Conservation (phyloP, 495 filamentous ascomycete species). For the Xylaria bambusicola region DNA sequence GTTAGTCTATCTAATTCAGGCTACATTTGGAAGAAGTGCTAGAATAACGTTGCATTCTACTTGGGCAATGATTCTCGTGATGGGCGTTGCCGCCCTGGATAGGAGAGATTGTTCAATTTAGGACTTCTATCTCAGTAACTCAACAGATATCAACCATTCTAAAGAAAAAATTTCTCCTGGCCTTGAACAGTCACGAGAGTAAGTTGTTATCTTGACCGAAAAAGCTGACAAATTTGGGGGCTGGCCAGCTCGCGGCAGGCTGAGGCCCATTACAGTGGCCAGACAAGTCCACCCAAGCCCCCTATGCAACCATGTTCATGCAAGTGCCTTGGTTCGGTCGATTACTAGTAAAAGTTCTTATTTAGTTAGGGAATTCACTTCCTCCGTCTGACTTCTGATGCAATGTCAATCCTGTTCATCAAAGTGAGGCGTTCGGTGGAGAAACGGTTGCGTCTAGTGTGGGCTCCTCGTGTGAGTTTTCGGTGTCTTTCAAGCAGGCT, state of each 20-base stretch:
- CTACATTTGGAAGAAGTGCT: no score
- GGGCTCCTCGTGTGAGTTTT: no score
- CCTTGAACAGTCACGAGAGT: conserved; percentile 3
- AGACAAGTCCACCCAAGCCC: conserved; percentile 1
- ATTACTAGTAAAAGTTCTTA: conserved; percentile 8
- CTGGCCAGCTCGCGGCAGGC: neutral
- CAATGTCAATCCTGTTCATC: neutral
- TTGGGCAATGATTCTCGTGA: no score
- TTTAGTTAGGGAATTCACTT: neutral
- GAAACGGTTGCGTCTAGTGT: no score
- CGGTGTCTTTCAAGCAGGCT: neutral
- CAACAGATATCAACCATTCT: neutral
- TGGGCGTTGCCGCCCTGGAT: no score
- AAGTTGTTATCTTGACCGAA: neutral
- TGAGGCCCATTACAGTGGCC: neutral
- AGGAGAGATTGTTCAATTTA: no score
- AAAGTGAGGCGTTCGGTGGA: neutral
- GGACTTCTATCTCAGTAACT: no score
- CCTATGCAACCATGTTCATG: neutral
- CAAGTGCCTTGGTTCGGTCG: neutral
- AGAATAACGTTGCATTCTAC: no score
- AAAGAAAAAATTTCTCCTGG: no score
- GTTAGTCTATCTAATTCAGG: no score
- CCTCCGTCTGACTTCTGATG: neutral
- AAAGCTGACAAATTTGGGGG: neutral